Evolutionary conservation across 148 eudicot species (phyloP).

Genomic region (Cornus controversa): DNA sequence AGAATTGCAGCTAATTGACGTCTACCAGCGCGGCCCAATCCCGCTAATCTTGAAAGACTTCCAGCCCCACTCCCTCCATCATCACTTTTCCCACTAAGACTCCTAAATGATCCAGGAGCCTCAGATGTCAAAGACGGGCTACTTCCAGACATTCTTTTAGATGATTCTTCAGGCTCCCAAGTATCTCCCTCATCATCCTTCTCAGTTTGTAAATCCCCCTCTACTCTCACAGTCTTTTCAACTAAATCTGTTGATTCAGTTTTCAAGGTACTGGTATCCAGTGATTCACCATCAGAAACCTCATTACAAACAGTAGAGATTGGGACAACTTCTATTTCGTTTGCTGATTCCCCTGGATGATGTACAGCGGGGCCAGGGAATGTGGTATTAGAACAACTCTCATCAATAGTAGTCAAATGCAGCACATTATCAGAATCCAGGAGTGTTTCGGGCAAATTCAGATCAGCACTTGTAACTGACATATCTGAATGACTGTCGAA

Average conservation of each 20-base stretch:
- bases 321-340: slow-evolving; percentile 21
- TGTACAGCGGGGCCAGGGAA: slow-evolving; percentile 19
- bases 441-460: slow-evolving; percentile 57
- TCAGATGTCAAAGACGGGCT: slow-evolving; percentile 44
- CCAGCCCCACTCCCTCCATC: slow-evolving; percentile 76
- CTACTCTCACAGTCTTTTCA: slow-evolving; percentile 45
- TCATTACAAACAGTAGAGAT: slow-evolving; percentile 23
- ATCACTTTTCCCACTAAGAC: slow-evolving; percentile 70
- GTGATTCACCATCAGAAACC: slow-evolving; percentile 30
- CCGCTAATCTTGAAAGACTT: slow-evolving; percentile 85
- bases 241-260: slow-evolving; percentile 34
- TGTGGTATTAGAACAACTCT: slow-evolving; percentile 27
- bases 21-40: slow-evolving; percentile 90
- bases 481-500: slow-evolving; percentile 23
- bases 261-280: slow-evolving; percentile 19
- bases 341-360: slow-evolving; percentile 28
- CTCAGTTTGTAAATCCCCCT: slow-evolving; percentile 35
- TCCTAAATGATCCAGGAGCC: slow-evolving; percentile 75
- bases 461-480: slow-evolving; percentile 33
- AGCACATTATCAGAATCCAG: slow-evolving; percentile 47
- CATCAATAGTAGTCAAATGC: slow-evolving; percentile 37
- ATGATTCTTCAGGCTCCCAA: slow-evolving; percentile 58
- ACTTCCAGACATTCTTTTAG: slow-evolving; percentile 38
- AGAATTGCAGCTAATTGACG: slow-evolving; percentile 75
- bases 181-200: slow-evolving; percentile 47